phyloP scores from a whole-genome alignment of 148 eudicot species.

The Salicornia ramosissima region DNA sequence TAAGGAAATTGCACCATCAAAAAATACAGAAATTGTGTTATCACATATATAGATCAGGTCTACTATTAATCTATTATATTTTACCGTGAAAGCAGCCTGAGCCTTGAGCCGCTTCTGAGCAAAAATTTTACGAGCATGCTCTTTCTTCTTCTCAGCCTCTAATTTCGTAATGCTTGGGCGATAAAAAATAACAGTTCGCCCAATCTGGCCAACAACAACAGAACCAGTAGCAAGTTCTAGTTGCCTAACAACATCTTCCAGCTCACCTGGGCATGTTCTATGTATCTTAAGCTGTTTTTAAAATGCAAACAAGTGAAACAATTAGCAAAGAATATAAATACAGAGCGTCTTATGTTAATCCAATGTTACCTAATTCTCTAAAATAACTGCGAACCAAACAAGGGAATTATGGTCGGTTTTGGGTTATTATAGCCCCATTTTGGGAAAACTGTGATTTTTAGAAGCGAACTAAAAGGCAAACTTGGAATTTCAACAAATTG shows the following conservation, averaged over 20 bases:
- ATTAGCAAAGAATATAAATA: no score
- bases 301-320: no score
- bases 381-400: no score
- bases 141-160: slow-evolving; percentile 81
- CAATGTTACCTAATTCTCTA: no score
- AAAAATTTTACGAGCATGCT: slow-evolving; percentile 39
- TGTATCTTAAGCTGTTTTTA: slow-evolving; percentile 72
- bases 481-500: no score
- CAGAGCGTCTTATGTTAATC: no score
- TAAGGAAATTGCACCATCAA: background rate
- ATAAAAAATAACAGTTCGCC: slow-evolving; percentile 88
- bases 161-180: slow-evolving; percentile 76
- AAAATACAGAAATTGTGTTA: no score
- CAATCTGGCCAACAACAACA: slow-evolving; percentile 67
- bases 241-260: slow-evolving; percentile 64
- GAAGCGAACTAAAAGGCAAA: no score
- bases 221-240: slow-evolving; percentile 69
- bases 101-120: slow-evolving; percentile 32
- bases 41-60: no score
- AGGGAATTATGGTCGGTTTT: no score
- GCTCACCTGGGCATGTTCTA: slow-evolving; percentile 59
- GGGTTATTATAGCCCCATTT: no score
- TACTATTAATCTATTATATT: background rate
- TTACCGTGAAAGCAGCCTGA: slow-evolving; percentile 41
- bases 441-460: no score